Base-by-base conservation (phyloP, 805 yeast genomes). In the Barnettozyma wickerhamii region DNA sequence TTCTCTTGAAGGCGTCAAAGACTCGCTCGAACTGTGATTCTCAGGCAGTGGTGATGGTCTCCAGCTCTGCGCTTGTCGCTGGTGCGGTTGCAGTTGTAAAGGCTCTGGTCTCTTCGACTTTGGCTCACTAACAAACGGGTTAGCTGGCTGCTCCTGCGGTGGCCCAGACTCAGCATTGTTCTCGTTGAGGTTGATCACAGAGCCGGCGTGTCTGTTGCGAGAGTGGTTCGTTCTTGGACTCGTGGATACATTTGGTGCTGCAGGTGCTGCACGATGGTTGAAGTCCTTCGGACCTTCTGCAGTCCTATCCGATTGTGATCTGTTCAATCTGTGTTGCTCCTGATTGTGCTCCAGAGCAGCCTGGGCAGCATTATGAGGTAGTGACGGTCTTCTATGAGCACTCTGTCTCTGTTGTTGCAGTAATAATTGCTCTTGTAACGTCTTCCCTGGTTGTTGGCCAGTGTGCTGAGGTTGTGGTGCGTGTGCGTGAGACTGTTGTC, bases 151-250 rank as follows among this genome's bases (percentile, higher is more conserved):
- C 17, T n/a, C 4, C 13, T 33, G 9, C 10, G 4, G 9, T 19
- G 23, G 10, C 23, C 31, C 9, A n/a, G 30, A 4, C 23, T 34
- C 4, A 36, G 18, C n/a, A 23, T 26, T 23, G 5, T 19, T 24
- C 6, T 38, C 34, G 20, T 46, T 46, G 33, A 42, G 35, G 35
- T 37, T 45, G 23, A 50, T 57, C 34, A 46, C 32, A 9, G 55
- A 52, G 3, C 58, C 58, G 12, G 54, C 49, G 39, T 65, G 69
- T 43, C 68, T 59, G 41, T 64, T 63, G 40, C 66, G 58, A 4
- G 67, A 52, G 41, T 64, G 69, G 39, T 63, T 63, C 7, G 58
- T 53, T 26, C 43, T 48, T 39, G 48, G n/a, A n/a, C n/a, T n/a
- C n/a, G n/a, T n/a, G n/a, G n/a, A n/a, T n/a, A n/a, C n/a, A n/a